phyloP scores from a whole-genome alignment of 352 stramenopile species.

The Phytopythium chamaehyphon region DNA sequence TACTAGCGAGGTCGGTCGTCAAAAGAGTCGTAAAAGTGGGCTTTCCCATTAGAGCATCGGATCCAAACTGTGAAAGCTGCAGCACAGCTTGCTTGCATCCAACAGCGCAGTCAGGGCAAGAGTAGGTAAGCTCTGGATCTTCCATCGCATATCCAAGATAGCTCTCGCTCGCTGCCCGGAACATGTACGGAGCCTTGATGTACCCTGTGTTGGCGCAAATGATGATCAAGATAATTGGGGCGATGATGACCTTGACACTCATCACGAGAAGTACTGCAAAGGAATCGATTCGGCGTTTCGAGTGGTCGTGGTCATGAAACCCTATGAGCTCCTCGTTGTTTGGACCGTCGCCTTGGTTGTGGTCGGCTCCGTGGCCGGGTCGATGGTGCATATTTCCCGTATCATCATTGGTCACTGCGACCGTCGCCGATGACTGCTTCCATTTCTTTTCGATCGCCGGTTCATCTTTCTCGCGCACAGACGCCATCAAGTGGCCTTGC shows the following conservation, averaged over 20 bases:
- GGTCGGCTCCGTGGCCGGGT: neutral
- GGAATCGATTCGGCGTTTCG: conserved; percentile 15
- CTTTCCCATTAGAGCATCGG: conserved; percentile 27
- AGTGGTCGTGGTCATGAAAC: conserved; percentile 9
- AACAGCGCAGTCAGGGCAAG: conserved; percentile 18
- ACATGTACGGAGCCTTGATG: conserved; percentile 30
- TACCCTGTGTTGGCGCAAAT: conserved; percentile 31
- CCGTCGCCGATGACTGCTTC: conserved; percentile 26
- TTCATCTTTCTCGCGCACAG: conserved; percentile 1
- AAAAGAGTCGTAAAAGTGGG: conserved; percentile 21
- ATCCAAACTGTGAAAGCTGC: conserved; percentile 23
- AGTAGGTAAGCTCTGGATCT: conserved; percentile 18
- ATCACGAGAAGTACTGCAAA: conserved; percentile 29
- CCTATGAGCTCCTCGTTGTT: neutral
- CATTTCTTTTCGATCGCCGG: conserved; percentile 21
- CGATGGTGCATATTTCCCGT: neutral
- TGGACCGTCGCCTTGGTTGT: too few relatives aligned
- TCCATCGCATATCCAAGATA: conserved; percentile 24
- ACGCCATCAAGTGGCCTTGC: neutral
- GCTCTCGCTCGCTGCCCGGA: conserved; percentile 24
- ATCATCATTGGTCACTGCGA: conserved; percentile 21
- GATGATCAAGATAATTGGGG: conserved; percentile 23
- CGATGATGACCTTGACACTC: conserved; percentile 32
- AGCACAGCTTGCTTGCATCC: conserved; percentile 19
- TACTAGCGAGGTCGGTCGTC: conserved; percentile 22